A percentile compares a stretch with the other conserved stretches of the same genome.
phyloP scores from a whole-genome alignment of 108 stramenopile genomes.

The Cyclotella distinguenda region DNA sequence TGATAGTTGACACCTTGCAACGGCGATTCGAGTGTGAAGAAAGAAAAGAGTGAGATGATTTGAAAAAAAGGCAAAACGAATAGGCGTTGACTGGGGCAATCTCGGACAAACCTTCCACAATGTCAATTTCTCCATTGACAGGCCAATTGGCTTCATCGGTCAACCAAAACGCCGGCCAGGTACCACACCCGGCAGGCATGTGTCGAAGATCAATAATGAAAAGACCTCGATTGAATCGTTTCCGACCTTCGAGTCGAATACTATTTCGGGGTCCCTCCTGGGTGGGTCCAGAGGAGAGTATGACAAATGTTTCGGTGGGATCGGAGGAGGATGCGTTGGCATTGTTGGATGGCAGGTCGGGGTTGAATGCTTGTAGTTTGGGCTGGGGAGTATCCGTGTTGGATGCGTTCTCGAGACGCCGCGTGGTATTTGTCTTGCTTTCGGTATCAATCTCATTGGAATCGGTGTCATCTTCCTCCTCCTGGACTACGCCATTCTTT shows the following conservation, averaged over 20 bases:
- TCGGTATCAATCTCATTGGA: neutral
- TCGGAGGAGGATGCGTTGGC: conserved; percentile 1
- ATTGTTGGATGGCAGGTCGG: conserved; percentile 15
- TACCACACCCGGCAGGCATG: conserved; percentile 86
- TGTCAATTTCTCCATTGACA: conserved; percentile 86
- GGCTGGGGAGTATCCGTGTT: conserved; percentile 8
- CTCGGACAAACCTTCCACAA: conserved; percentile 63
- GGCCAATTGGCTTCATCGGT: conserved; percentile 87
- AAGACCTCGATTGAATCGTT: conserved; percentile 77
- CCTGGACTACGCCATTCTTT: neutral
- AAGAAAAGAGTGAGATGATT: neutral
- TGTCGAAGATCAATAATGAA: conserved; percentile 80
- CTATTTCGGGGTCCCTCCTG: conserved; percentile 73
- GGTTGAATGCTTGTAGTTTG: conserved; percentile 47
- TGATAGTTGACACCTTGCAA: conserved; percentile 78
- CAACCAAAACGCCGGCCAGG: conserved; percentile 91
- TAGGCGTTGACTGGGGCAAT: neutral
- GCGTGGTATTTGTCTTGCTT: conserved; percentile 2
- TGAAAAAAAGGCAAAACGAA: neutral
- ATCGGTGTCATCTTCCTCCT: neutral
- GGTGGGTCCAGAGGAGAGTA: conserved; percentile 66
- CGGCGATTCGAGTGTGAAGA: neutral
- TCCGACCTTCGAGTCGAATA: conserved; percentile 73
- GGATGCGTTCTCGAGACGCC: neutral
- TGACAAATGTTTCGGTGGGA: conserved; percentile 70